Evolutionary conservation across 345 rosid genomes (phyloP).

Genomic region (Streptanthus diversifolius): DNA sequence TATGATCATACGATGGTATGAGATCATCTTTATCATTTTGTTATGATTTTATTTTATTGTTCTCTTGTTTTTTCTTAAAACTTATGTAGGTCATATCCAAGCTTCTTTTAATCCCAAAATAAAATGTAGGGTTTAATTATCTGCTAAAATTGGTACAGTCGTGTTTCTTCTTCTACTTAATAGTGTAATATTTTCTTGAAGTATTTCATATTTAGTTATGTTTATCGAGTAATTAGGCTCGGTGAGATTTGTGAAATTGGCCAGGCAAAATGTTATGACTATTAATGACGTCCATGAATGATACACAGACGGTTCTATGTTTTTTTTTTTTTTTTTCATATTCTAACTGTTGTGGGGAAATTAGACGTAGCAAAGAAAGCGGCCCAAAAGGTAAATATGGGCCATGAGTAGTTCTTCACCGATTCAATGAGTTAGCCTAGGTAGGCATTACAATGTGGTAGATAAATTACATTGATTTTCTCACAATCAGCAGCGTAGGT

Average conservation of each 20-base stretch:
- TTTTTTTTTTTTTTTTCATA: not conserved
- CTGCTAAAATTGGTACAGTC: not conserved
- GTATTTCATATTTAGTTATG: not conserved
- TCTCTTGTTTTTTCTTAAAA: not conserved
- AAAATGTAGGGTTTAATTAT: not conserved
- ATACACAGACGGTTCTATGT: not conserved
- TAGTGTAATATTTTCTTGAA: not conserved
- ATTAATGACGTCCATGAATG: not conserved
- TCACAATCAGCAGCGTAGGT: not conserved
- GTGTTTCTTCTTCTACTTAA: not conserved
- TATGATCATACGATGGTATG: conserved; percentile 13
- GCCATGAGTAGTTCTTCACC: not conserved
- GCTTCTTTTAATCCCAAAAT: not conserved
- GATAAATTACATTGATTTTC: not conserved
- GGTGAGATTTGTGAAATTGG: not conserved
- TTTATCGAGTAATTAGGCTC: not conserved
- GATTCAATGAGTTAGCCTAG: not conserved
- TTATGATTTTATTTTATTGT: not conserved
- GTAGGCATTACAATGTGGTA: not conserved
- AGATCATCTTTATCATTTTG: not conserved
- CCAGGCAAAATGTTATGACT: not conserved
- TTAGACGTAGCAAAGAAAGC: not conserved
- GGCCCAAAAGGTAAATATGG: conserved; percentile 9
- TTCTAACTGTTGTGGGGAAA: not conserved
- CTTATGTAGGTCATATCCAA: not conserved